Evolutionary conservation across 768 basidiomycete genomes (phyloP).

Genomic region (Tephrocybe sp.): DNA sequence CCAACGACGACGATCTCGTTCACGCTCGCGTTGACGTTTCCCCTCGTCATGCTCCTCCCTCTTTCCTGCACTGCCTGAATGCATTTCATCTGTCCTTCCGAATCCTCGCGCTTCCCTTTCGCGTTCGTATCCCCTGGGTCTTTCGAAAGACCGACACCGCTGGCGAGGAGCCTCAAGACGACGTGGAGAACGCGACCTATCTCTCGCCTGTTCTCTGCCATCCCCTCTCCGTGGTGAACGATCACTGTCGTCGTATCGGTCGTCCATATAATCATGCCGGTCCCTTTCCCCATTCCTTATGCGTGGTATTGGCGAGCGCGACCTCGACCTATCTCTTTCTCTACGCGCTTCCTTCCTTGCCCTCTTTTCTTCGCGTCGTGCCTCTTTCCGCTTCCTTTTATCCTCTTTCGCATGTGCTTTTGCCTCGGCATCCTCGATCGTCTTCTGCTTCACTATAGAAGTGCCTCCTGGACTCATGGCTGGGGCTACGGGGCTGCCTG

Average conservation of each 20-base stretch:
- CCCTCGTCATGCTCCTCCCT: constrained; percentile 28
- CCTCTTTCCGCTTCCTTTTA: constrained; percentile 47
- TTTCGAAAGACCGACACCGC: constrained; percentile 10
- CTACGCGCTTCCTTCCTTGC: constrained; percentile 24
- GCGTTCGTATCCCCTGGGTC: neutral
- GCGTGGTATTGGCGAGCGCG: constrained; percentile 24
- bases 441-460: constrained; percentile 11
- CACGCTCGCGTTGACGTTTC: constrained; percentile 27
- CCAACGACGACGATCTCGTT: constrained; percentile 51
- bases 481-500: constrained; percentile 19
- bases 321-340: constrained; percentile 24
- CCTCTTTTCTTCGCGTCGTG: constrained; percentile 47
- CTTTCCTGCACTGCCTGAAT: neutral
- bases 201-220: constrained; percentile 2
- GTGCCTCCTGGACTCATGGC: neutral
- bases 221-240: neutral
- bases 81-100: neutral
- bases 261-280: constrained; percentile 13
- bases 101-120: neutral
- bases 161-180: constrained; percentile 20
- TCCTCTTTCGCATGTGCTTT: constrained; percentile 45
- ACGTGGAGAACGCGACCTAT: constrained; percentile 2
- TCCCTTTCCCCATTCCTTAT: constrained; percentile 15
- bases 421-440: constrained; percentile 14
- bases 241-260: neutral